A percentile compares a stretch with the other conserved stretches of the same genome.
Evolutionary conservation across 2,329 filamentous ascomycete species (phyloP).

Genomic region (Cladosporium colombiae): DNA sequence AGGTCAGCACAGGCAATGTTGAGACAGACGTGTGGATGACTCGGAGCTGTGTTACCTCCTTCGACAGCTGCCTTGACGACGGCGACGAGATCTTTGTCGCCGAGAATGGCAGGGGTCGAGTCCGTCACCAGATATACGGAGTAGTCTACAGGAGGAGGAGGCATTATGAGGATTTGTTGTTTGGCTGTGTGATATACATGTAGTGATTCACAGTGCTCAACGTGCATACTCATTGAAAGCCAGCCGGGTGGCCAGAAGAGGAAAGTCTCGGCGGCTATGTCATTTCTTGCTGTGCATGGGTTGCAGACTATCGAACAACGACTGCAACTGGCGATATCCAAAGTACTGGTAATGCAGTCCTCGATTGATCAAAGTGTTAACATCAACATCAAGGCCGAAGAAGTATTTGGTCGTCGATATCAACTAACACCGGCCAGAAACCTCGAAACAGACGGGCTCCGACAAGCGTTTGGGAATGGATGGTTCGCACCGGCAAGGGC

Average conservation of each 20-base stretch:
- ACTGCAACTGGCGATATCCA: background rate
- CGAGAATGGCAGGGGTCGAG: constrained; percentile 82
- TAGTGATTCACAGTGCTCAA: background rate
- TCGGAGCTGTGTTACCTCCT: constrained; percentile 58
- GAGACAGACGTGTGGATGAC: constrained; percentile 4
- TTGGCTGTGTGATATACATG: background rate
- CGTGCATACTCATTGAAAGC: constrained; percentile 33
- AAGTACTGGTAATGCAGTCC: background rate
- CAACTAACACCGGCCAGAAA: background rate
- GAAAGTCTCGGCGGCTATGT: constrained; percentile 12
- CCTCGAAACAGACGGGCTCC: background rate
- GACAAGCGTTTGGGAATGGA: constrained; percentile 16
- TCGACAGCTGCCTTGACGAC: constrained; percentile 75
- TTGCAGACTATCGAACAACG: background rate
- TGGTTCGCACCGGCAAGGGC: constrained; percentile 14
- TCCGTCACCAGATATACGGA: constrained; percentile 90
- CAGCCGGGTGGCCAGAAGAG: background rate
- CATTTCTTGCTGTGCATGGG: background rate
- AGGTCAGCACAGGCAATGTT: background rate
- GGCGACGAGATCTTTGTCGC: constrained; percentile 65
- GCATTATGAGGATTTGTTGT: constrained; percentile 21
- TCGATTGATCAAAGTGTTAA: background rate
- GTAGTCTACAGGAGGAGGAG: constrained; percentile 61
- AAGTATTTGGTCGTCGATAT: background rate
- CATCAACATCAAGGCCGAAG: background rate